Percentiles rank a stretch among this genome's conserved stretches.
Evolutionary conservation across 2,329 filamentous ascomycete genomes (phyloP).

Genomic region (Karstenula rhodostoma): DNA sequence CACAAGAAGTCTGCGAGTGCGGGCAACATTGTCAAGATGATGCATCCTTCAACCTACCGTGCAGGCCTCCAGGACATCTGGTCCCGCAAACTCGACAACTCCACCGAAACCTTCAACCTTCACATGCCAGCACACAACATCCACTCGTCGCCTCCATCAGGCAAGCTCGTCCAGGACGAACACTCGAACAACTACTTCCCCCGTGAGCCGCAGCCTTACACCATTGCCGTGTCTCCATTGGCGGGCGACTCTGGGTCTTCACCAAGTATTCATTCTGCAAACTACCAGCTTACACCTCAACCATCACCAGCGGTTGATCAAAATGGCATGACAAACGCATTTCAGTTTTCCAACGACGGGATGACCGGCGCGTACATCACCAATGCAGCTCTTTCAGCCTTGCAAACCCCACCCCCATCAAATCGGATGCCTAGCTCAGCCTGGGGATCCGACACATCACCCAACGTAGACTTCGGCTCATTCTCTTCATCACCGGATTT

Average conservation of each 20-base stretch:
- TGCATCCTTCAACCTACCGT: slow-evolving; percentile 60
- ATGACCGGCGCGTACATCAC: slow-evolving; percentile 27
- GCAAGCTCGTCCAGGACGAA: slow-evolving; percentile 37
- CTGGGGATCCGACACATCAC: slow-evolving; percentile 41
- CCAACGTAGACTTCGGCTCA: slow-evolving; percentile 37
- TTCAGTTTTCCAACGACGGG: slow-evolving; percentile 32
- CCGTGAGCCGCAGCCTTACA: slow-evolving; percentile 35
- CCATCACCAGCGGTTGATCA: slow-evolving; percentile 40
- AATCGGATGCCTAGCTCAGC: slow-evolving; percentile 37
- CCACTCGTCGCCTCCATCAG: slow-evolving; percentile 38
- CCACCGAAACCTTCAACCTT: slow-evolving; percentile 59
- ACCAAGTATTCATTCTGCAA: slow-evolving; percentile 31
- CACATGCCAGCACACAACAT: slow-evolving; percentile 49
- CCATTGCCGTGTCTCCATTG: slow-evolving; percentile 30
- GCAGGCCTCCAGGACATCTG: slow-evolving; percentile 58
- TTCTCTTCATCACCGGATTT: slow-evolving; percentile 45
- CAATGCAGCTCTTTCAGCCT: slow-evolving; percentile 45
- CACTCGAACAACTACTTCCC: slow-evolving; percentile 31
- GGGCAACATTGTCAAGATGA: slow-evolving; percentile 58
- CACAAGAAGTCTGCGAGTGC: slow-evolving; percentile 29
- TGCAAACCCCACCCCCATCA: slow-evolving; percentile 48
- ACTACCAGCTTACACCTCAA: slow-evolving; percentile 46
- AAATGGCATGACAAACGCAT: slow-evolving; percentile 28
- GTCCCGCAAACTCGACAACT: slow-evolving; percentile 59
- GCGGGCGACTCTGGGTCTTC: slow-evolving; percentile 23